phyloP scores from a whole-genome alignment of 2,329 filamentous ascomycete genomes.

The Alternaria gansuensis region DNA sequence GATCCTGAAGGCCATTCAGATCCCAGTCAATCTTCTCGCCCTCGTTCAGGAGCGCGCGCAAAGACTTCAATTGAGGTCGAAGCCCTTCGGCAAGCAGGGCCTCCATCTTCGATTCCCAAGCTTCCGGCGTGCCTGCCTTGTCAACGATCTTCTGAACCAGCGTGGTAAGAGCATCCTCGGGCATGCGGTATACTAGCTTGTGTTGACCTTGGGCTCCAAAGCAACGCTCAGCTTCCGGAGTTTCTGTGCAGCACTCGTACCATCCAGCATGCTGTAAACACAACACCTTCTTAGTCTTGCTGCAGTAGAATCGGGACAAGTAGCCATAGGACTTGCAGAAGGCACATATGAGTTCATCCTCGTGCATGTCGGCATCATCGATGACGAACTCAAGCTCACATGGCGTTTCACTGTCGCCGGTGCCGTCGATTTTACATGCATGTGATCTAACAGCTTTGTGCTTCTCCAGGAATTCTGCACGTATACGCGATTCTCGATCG shows the following conservation, averaged over 20 bases:
- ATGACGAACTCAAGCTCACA: conserved; percentile 46
- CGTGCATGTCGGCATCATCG: conserved; percentile 75
- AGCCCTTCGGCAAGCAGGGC: conserved; percentile 83
- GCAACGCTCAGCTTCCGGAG: conserved; percentile 72
- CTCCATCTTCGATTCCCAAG: conserved; percentile 90
- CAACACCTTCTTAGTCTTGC: conserved; percentile 79
- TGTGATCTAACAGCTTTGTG: conserved; percentile 62
- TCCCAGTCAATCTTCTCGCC: conserved; percentile 96
- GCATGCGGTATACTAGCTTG: conserved; percentile 77
- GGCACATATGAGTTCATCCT: conserved; percentile 91
- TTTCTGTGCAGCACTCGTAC: conserved; percentile 78
- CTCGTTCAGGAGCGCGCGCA: conserved; percentile 86
- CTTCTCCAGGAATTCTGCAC: conserved; percentile 72
- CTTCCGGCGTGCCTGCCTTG: conserved; percentile 83
- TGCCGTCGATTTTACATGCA: conserved; percentile 61
- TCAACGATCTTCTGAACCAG: conserved; percentile 81
- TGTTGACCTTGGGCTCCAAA: conserved; percentile 66
- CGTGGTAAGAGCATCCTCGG: conserved; percentile 72
- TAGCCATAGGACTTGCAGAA: conserved; percentile 95
- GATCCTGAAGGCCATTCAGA: conserved; percentile 79
- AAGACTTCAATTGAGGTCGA: conserved; percentile 82
- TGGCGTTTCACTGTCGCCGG: conserved; percentile 51
- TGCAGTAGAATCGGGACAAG: conserved; percentile 87
- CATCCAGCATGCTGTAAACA: conserved; percentile 84
- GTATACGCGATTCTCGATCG: conserved; percentile 73